phyloP scores from a whole-genome alignment of 176 grass and related monocot genomes.

The Pontederia paniculata region DNA sequence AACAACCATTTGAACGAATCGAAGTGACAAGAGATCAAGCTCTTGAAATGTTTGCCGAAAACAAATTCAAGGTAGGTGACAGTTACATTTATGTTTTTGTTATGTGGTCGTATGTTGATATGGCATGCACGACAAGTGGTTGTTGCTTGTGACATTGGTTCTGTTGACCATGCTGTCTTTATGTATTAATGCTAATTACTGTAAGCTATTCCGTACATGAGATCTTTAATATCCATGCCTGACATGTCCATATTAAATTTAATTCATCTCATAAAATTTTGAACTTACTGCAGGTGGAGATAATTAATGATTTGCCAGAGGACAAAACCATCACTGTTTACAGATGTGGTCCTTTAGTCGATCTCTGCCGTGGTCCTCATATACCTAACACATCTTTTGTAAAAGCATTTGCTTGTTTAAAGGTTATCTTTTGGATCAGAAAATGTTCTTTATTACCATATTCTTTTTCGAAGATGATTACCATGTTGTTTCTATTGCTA shows the following conservation, averaged over 20 bases:
- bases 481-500: conserved; percentile 23
- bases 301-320: conserved; percentile 84
- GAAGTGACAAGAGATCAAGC: conserved; percentile 87
- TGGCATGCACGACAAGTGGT: too few relatives aligned
- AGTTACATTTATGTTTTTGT: neutral
- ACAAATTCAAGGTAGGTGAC: conserved; percentile 79
- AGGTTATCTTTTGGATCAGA: conserved; percentile 34
- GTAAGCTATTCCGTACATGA: too few relatives aligned
- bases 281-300: conserved; percentile 66
- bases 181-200: too few relatives aligned
- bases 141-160: too few relatives aligned
- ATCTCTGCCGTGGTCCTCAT: conserved; percentile 96
- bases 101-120: neutral
- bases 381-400: conserved; percentile 95
- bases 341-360: conserved; percentile 87
- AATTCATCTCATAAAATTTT: conserved; percentile 3
- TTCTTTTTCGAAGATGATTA: conserved; percentile 8
- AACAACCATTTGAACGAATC: conserved; percentile 93
- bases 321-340: conserved; percentile 99
- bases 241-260: neutral
- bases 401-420: conserved; percentile 91
- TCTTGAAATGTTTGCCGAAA: conserved; percentile 88
- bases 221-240: neutral
- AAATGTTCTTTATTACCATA: conserved; percentile 11
- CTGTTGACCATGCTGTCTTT: too few relatives aligned